Base-by-base conservation (phyloP, 2,329 filamentous ascomycete species). In the Talaromyces funiculosus region DNA sequence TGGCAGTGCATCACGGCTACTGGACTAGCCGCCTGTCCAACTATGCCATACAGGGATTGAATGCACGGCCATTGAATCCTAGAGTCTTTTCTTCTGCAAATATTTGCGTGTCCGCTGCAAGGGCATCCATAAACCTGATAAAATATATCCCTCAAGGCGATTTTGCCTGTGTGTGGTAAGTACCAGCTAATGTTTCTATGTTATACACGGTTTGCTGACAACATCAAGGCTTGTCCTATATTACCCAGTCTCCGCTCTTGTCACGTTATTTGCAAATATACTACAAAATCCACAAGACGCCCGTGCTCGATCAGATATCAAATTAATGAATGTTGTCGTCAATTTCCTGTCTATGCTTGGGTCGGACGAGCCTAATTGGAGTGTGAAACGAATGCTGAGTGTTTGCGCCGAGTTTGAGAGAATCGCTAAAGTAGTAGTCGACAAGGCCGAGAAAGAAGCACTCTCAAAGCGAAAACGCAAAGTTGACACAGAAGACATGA, bases 121-220 rank as follows among this genome's bases (percentile, higher is more conserved):
- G 94, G 67, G 92, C 93, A 2, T 96, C 92, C 2, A 97, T 99
- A 61, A 90, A 94, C 62, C 77, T 99, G 43, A 86, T 99, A 64
- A 96, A 96, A 75, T 97, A 97, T 73, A 92, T 97, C 53, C 94
- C 94, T 0, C 92, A 96, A 71, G 92, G 92, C 49, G 94, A 99
- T 72, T 92, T 92, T 71, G 88, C 90, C 53, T 97, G 92, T 75
- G 92, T 97, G 57, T 99, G 94, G 93, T 95, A 78, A 79, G 88
- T 33, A 57, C 22, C 26, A 49, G 22, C 26, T 29, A 12, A n/a
- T 35, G 4, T 22, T 33, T 33, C 9, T 49, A 2, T 16, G 12
- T 22, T 29, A 7, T 49, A n/a, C 5, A 22, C 20, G 26, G 18
- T 3, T 16, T 16, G 16, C 18, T 59, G 73, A 78, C 69, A 78